Base-by-base conservation (phyloP, 345 rosid species). In the Brassica cretica region DNA sequence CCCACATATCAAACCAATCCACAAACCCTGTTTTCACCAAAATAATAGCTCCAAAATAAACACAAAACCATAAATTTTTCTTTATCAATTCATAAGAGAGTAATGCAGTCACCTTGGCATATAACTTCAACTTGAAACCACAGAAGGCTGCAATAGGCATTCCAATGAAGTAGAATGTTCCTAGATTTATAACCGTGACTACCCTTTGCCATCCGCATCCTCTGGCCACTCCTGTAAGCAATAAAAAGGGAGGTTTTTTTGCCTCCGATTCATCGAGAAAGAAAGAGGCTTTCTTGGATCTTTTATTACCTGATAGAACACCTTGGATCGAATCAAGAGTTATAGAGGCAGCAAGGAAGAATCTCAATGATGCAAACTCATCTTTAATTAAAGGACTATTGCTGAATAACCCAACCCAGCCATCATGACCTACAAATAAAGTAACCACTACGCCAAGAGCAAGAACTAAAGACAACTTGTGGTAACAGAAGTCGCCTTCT, bases 131-230 rank as follows among this genome's bases (percentile, higher is more conserved):
- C 82, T 86, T 85, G 71, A 94, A 88, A 29, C 86, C 91, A 16
- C 86, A 86, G 11, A 90, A 27, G 5, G 30, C 64, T 0, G 89
- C 86, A 14, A 87, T 64, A 0, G 89, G 92, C 82, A 87, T 70
- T 46, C 90, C 93, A 33, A 88, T 75, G 0, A 77, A 46, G 72
- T 83, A 90, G 18, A 85, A 87, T 14, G 90, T 83, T 18, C 74
- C 85, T 14, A 92, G 72, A 73, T 91, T 90, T 11, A 72, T 85
- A 60, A 69, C 78, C 3, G 84, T 84, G 6, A 80, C 98, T 66
- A 88, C 25, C 1, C 79, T 86, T 67, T 94, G 93, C 94, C 94
- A 90, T 14, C 93, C 97, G 3, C 94, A 85, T 32, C 94, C 97
- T 80, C 94, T 87, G 0, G 88, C 87, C 39, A 89, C 92, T 72